Base-by-base conservation (phyloP, 2,329 filamentous ascomycete genomes). In the Pyrenophora teres region DNA sequence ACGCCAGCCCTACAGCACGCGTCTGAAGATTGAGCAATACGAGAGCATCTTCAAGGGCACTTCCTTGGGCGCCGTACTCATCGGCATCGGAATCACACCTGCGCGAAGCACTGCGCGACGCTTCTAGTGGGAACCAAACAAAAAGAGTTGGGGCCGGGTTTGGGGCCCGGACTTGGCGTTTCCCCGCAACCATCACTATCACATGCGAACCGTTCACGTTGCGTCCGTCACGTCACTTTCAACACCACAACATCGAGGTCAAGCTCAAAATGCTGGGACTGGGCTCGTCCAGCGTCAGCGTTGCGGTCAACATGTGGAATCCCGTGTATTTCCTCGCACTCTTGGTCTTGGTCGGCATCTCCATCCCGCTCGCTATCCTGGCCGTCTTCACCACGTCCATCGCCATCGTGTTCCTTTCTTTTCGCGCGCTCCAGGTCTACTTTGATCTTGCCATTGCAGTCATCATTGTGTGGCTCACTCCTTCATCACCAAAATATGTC, bases 381-480 rank as follows among this genome's bases (percentile, higher is more conserved):
- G 74, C 74, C 15, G 46, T 63, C 47, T 40, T 75, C 35, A 77
- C 75, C 16, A 77, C 74, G 10, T 60, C 67, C 27, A 57, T 76
- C 48, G 73, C 75, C 33, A 40, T 77, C 43, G 64, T 63, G 36
- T 63, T 74, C 23, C 69, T 78, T 13, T 61, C 73, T 18, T 57
- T 76, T 16, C 74, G 75, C 46, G 70, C 74, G 30, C 68, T 70
- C 2, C 60, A 76, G 38, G 74, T 78, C 23, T 78, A 78, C 57
- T 60, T 72, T 51, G 74, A 78, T 52, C 70, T 78, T 7, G 66
- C 68, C 19, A 46, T 74, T 36, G 76, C 76, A 8, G 62, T 78
- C 18, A 30, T 75, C 5, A 69, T 72, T 47, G 69, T 68, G 40
- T 76, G 67, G 57, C 52, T 77, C 36, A 66, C 68, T 42, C 61